Evolutionary conservation across 1,284 basidiomycete species (phyloP).

Genomic region (Pascua guehoae): DNA sequence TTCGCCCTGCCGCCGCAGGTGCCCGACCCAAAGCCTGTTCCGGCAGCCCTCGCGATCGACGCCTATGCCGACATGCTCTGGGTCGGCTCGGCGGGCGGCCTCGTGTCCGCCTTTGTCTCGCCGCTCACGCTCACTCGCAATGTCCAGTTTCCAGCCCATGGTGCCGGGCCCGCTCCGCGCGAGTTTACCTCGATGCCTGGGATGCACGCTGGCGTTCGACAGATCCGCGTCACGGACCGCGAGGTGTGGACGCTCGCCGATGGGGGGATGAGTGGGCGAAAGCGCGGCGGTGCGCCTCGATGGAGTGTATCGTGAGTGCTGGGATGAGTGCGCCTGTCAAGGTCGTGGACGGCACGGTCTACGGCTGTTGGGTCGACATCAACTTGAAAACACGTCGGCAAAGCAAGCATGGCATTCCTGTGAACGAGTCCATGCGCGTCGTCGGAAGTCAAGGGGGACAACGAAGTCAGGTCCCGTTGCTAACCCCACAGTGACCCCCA

Average conservation of each 20-base stretch:
- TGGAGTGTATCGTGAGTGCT: conserved; percentile 45
- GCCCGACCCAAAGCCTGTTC: conserved; percentile 38
- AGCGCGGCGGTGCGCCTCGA: conserved; percentile 44
- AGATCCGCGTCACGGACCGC: conserved; percentile 68
- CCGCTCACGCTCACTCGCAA: conserved; percentile 52
- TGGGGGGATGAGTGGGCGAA: conserved; percentile 45
- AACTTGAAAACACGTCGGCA: too few relatives aligned
- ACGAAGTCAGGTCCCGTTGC: neutral
- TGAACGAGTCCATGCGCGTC: too few relatives aligned
- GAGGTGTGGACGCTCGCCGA: conserved; percentile 57
- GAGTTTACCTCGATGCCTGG: conserved; percentile 17
- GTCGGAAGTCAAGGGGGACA: too few relatives aligned
- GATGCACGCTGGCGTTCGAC: conserved; percentile 55
- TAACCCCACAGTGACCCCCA: conserved; percentile 33
- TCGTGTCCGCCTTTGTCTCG: conserved; percentile 69
- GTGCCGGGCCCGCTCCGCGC: conserved; percentile 53
- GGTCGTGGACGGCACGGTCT: too few relatives aligned
- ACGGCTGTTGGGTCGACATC: too few relatives aligned
- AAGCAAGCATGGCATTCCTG: neutral
- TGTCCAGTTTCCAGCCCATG: conserved; percentile 65
- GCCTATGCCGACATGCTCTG: conserved; percentile 85
- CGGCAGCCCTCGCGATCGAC: conserved; percentile 77
- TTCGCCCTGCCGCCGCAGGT: conserved; percentile 41
- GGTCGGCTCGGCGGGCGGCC: conserved; percentile 73
- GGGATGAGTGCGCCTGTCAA: neutral